Conservation (phyloP, 257 asterid species). For the Jasminum sambac region DNA sequence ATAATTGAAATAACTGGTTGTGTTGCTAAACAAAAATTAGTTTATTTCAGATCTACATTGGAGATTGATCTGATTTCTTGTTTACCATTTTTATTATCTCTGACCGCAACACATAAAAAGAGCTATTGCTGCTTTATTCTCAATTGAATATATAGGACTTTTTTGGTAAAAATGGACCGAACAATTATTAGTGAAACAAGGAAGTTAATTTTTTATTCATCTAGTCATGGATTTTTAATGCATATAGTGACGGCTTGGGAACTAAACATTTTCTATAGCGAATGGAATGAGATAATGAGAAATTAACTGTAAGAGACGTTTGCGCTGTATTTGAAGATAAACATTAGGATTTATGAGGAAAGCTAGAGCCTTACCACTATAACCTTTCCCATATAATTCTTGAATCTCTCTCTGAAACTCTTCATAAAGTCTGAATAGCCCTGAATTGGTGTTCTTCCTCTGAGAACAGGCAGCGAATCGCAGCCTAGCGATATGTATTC, state of each 20-base stretch:
- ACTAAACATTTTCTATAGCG: background rate
- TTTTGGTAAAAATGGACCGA: background rate
- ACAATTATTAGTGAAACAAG: background rate
- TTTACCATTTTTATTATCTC: background rate
- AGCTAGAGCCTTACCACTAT: conserved; percentile 53
- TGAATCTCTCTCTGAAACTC: conserved; percentile 73
- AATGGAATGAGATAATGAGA: background rate
- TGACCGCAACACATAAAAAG: background rate
- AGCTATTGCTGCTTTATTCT: background rate
- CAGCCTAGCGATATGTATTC: conserved; percentile 90
- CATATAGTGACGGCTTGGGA: conserved; percentile 1
- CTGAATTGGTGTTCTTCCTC: conserved; percentile 95
- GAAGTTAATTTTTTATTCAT: background rate
- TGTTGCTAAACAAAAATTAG: background rate
- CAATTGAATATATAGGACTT: background rate
- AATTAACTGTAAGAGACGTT: background rate
- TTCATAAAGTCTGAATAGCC: conserved; percentile 82
- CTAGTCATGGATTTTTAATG: background rate
- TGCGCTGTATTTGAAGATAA: background rate
- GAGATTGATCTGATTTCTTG: background rate
- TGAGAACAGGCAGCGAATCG: conserved; percentile 71
- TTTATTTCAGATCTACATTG: conserved; percentile 11
- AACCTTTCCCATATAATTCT: conserved; percentile 61
- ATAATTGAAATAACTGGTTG: background rate
- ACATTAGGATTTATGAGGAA: conserved; percentile 18